Percentiles rank a stretch among this genome's conserved stretches.
These are phyloP conservation scores for Crithidia sp. DNA, from an alignment of 208 protist species.

Conservation along the genomic window DNA sequence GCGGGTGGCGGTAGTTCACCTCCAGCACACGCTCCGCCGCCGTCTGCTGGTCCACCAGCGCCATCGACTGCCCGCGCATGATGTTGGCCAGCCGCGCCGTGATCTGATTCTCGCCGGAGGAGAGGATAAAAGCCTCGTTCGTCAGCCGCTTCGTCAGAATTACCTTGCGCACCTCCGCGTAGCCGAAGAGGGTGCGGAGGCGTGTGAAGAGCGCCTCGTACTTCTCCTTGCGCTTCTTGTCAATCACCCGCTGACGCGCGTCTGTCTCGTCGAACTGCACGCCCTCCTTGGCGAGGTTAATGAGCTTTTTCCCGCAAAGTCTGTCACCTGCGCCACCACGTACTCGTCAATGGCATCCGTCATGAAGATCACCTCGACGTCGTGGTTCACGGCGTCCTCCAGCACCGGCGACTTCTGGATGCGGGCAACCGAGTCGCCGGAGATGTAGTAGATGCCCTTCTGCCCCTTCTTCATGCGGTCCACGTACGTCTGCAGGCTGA, in stretches of 20 bases:
- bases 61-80: conserved; percentile 95
- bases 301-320: conserved; percentile 97
- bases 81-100: conserved; percentile 98
- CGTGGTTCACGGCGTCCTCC: conserved; percentile 81
- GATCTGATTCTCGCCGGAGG: conserved; percentile 93
- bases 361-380: conserved; percentile 95
- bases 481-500: conserved; percentile 93
- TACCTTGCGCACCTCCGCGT: conserved; percentile 87
- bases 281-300: conserved; percentile 97
- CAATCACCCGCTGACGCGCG: conserved; percentile 88
- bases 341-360: conserved; percentile 99
- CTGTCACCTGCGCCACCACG: conserved; percentile 88
- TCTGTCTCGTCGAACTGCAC: conserved; percentile 93
- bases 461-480: conserved; percentile 95
- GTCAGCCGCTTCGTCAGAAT: conserved; percentile 93
- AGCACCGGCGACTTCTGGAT: conserved; percentile 87
- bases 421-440: conserved; percentile 77
- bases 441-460: conserved; percentile 95
- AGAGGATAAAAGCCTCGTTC: conserved; percentile 95
- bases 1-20: conserved; percentile 98
- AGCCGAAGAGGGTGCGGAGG: conserved; percentile 82
- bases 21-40: conserved; percentile 95
- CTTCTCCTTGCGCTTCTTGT: conserved; percentile 91
- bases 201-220: conserved; percentile 86
- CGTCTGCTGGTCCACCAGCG: conserved; percentile 39